Evolutionary conservation across 495 filamentous ascomycete genomes (phyloP), one percentile per base, ranked within the genome.

Genomic region (Lentithecium fluviatile): DNA sequence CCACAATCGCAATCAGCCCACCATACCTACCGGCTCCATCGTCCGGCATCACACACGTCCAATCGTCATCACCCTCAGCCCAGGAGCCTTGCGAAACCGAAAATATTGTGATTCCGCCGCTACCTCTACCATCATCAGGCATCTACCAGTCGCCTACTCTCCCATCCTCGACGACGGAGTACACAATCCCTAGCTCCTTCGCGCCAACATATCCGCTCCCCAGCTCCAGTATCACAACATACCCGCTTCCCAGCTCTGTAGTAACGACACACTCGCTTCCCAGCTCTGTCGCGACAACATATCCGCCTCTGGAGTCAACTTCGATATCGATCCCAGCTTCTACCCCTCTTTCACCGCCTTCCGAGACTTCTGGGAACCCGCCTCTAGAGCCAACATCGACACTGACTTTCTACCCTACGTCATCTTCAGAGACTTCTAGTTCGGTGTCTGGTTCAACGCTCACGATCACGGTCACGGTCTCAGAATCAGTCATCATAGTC

Each of bases 61-160:
- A 17, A 6, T n/a, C 45, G 1, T 36, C 50, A 10, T 49, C 58
- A 37, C 21, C 32, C 4, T 26, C 29, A 2, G 20, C 1, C 17
- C 2, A 40, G n/a, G 24, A 47, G 50, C 58, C 51, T 21, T 53
- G 47, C 48, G 36, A 52, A 12, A 52, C 57, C 1, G 23, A 21
- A 8, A 45, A 36, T 21, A 34, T 26, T 20, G 45, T 60, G 7
- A 6, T 24, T 2, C 5, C 20, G 10, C 48, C 45, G 45, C 20
- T 8, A 32, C 29, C 29, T 32, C 47, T 36, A 29, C 1, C 10
- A 6, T 21, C 34, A 6, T 59, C 56, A 4, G 21, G 23, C 34
- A 32, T 1, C 3, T 29, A 59, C 32, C 6, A 7, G 37, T n/a
- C 45, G 29, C 21, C 56, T 15, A 26, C 15, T 48, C 56, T 21